Evolutionary conservation across 495 filamentous ascomycete genomes (phyloP).

Genomic region (Xanthoparmelia taractica): DNA sequence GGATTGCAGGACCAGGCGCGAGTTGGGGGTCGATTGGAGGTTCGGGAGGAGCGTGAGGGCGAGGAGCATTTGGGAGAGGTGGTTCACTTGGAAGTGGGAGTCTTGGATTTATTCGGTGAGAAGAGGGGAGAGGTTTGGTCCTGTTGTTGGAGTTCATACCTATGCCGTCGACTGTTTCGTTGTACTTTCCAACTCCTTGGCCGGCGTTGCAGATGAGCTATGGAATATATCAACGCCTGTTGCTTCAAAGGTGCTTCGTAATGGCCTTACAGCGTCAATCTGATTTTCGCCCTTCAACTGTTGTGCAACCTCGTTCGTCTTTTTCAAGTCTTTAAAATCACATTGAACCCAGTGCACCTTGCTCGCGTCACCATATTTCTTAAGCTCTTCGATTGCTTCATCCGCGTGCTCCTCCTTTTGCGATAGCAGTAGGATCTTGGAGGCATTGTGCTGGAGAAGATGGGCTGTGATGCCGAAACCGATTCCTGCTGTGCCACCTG

Average conservation of each 20-base stretch:
- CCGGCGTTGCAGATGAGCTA: conserved; percentile 44
- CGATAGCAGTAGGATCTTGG: conserved; percentile 41
- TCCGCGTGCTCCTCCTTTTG: conserved; percentile 41
- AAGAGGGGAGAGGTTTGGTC: background rate
- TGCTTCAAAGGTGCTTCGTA: background rate
- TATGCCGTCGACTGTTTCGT: conserved; percentile 35
- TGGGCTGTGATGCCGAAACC: conserved; percentile 46
- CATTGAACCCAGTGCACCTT: conserved; percentile 39
- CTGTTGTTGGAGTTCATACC: background rate
- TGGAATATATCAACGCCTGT: background rate
- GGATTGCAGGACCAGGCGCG: conserved; percentile 46
- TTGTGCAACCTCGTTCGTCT: conserved; percentile 37
- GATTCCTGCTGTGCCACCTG: conserved; percentile 35
- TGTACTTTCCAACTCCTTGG: conserved; percentile 41
- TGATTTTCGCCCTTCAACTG: conserved; percentile 30
- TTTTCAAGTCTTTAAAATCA: conserved; percentile 35
- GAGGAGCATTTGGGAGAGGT: conserved; percentile 42
- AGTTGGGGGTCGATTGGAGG: conserved; percentile 28
- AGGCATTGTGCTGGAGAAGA: conserved; percentile 43
- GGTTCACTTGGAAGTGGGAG: conserved; percentile 47
- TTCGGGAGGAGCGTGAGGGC: conserved; percentile 35
- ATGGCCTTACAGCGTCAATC: conserved; percentile 34
- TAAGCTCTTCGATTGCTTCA: conserved; percentile 34
- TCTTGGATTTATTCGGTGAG: conserved; percentile 28
- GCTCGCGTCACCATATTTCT: conserved; percentile 34